A percentile compares a stretch with the other conserved stretches of the same genome.
phyloP scores from a whole-genome alignment of 2,329 filamentous ascomycete species.

The Aaosphaeria arxii region DNA sequence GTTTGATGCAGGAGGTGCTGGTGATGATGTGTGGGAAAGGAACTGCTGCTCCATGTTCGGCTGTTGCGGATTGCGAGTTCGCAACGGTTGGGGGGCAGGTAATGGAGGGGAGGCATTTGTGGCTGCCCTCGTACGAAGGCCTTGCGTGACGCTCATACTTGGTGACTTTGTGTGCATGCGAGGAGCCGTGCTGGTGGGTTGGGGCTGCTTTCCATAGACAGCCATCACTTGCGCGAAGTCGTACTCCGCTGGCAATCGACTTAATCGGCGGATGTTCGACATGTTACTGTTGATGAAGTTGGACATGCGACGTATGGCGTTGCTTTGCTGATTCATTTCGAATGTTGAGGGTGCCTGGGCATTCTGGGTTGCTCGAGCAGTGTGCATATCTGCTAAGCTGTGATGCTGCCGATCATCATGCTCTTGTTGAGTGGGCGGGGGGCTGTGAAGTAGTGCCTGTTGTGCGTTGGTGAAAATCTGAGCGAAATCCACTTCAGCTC shows the following conservation, averaged over 20 bases:
- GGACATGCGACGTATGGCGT: slow-evolving; percentile 12
- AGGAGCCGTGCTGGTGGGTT: background rate
- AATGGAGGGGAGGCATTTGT: slow-evolving; percentile 3
- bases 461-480: slow-evolving; percentile 15
- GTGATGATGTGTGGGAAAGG: slow-evolving; percentile 1
- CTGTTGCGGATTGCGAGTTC: slow-evolving; percentile 2
- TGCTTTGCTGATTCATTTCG: slow-evolving; percentile 11
- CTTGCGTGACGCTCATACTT: slow-evolving; percentile 1
- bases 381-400: slow-evolving; percentile 14
- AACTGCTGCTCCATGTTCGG: background rate
- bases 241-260: slow-evolving; percentile 11
- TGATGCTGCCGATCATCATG: slow-evolving; percentile 2
- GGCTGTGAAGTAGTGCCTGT: slow-evolving; percentile 9
- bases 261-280: slow-evolving; percentile 14
- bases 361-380: slow-evolving; percentile 9
- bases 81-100: slow-evolving; percentile 7
- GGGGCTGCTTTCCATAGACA: slow-evolving; percentile 13
- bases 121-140: slow-evolving; percentile 2
- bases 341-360: slow-evolving; percentile 11
- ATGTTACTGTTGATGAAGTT: slow-evolving; percentile 15
- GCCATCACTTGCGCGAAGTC: slow-evolving; percentile 16
- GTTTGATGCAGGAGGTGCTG: background rate
- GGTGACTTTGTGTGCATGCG: slow-evolving; percentile 1
- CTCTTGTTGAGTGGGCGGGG: background rate
- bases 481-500: slow-evolving; percentile 11